A percentile compares a stretch with the other conserved stretches of the same genome.
These are phyloP conservation scores for Fusarium proliferatum DNA, from an alignment of 2,329 filamentous ascomycete species.

Conservation along the genomic window DNA sequence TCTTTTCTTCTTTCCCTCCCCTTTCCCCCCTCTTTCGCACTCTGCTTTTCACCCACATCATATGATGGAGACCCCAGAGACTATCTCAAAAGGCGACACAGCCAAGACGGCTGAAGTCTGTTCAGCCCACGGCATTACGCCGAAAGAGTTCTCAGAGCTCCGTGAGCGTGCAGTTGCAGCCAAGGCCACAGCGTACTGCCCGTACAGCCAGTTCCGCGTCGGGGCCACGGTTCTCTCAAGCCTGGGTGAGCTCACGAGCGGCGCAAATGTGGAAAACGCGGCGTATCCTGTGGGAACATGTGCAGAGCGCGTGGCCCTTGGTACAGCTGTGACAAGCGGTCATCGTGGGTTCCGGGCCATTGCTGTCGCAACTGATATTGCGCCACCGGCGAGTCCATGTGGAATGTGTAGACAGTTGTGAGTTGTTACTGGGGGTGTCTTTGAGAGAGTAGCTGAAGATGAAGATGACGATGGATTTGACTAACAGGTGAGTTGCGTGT, in stretches of 20 bases:
- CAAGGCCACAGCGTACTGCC: conserved; percentile 87
- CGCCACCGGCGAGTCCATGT: conserved; percentile 79
- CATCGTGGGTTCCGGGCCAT: conserved; percentile 76
- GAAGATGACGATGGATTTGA: conserved; percentile 5
- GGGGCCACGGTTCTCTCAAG: conserved; percentile 78
- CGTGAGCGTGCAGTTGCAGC: conserved; percentile 73
- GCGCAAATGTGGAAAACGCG: conserved; percentile 94
- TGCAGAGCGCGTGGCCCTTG: conserved; percentile 91
- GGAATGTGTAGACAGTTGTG: conserved; percentile 97
- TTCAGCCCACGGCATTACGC: conserved; percentile 61
- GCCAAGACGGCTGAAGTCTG: conserved; percentile 45
- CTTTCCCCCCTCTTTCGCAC: neutral
- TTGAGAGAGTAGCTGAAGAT: neutral
- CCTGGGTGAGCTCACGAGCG: conserved; percentile 59
- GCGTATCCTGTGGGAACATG: conserved; percentile 95
- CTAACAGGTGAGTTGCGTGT: conserved; percentile 28
- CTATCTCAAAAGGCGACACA: conserved; percentile 45
- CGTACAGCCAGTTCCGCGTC: conserved; percentile 92
- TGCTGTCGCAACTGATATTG: conserved; percentile 85
- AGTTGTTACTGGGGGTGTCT: conserved; percentile 48
- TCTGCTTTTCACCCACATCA: neutral
- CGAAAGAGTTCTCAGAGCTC: conserved; percentile 73
- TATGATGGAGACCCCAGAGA: conserved; percentile 36
- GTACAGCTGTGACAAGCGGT: conserved; percentile 76
- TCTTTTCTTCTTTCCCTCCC: neutral